phyloP scores from a whole-genome alignment of 2,329 filamentous ascomycete genomes.

The Diplodia scrobiculata region DNA sequence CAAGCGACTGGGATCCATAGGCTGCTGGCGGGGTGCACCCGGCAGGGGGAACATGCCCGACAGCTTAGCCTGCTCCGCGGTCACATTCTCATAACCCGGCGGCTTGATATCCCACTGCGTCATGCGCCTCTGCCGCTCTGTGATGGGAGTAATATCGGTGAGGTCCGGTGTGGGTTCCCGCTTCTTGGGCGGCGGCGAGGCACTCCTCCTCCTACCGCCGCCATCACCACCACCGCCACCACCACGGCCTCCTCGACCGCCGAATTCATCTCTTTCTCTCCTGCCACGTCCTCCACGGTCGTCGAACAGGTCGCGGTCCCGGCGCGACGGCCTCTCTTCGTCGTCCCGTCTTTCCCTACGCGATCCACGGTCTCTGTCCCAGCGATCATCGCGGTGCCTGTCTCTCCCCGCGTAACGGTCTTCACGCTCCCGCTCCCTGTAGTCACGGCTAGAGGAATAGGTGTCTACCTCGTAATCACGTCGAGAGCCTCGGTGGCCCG shows the following conservation, averaged over 20 bases:
- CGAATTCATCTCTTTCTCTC: conserved; percentile 52
- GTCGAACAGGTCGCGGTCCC: conserved; percentile 65
- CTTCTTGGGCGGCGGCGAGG: conserved; percentile 78
- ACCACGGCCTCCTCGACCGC: conserved; percentile 48
- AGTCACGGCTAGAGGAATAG: conserved; percentile 90
- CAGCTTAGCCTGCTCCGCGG: conserved; percentile 95
- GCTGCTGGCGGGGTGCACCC: conserved; percentile 89
- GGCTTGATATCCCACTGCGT: conserved; percentile 99
- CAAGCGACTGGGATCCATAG: conserved; percentile 90
- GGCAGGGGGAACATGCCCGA: conserved; percentile 99
- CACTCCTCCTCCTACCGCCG: conserved; percentile 68
- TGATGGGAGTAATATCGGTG: conserved; percentile 77
- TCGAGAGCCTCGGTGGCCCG: conserved; percentile 69
- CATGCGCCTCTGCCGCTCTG: conserved; percentile 85
- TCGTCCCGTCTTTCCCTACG: conserved; percentile 38
- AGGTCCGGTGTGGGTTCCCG: conserved; percentile 95
- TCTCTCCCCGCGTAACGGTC: conserved; percentile 79
- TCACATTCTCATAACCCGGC: conserved; percentile 95
- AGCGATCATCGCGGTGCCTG: conserved; percentile 62
- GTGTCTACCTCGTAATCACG: conserved; percentile 78
- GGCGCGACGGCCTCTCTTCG: conserved; percentile 45
- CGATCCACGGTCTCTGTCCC: conserved; percentile 66
- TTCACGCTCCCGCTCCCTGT: conserved; percentile 89
- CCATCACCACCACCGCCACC: conserved; percentile 55
- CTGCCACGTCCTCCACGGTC: conserved; percentile 53